Evolutionary conservation across 352 stramenopile species (phyloP).

Genomic region (Pythium brassicae): DNA sequence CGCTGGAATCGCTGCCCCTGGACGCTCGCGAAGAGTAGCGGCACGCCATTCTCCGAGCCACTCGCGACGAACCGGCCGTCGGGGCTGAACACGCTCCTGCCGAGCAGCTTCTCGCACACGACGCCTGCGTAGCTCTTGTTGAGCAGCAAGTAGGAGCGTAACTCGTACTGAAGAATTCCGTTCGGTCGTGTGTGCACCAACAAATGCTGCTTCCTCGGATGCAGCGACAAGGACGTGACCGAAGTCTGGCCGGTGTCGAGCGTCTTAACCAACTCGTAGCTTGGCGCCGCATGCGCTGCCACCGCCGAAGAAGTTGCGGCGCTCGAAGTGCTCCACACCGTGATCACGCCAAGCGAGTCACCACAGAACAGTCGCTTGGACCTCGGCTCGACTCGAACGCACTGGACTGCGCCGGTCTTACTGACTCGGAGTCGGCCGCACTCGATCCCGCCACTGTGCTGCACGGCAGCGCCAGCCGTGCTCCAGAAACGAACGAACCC

Average conservation of each 20-base stretch:
- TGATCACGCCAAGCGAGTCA: slow-evolving; percentile 39
- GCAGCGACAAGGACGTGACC: slow-evolving; percentile 53
- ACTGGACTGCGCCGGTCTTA: slow-evolving; percentile 32
- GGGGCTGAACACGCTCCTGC: slow-evolving; percentile 53
- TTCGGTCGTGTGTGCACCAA: slow-evolving; percentile 63
- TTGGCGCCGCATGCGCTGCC: neutral
- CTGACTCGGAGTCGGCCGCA: slow-evolving; percentile 16
- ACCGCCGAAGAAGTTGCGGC: neutral
- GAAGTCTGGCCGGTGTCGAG: slow-evolving; percentile 42
- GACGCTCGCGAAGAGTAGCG: slow-evolving; percentile 47
- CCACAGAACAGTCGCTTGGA: slow-evolving; percentile 51
- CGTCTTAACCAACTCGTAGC: slow-evolving; percentile 43
- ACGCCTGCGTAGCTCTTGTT: slow-evolving; percentile 67
- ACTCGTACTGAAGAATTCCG: slow-evolving; percentile 62
- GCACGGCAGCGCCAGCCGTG: neutral
- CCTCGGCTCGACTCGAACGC: slow-evolving; percentile 43
- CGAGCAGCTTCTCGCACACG: slow-evolving; percentile 34
- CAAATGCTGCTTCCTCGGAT: slow-evolving; percentile 62
- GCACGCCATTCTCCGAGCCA: slow-evolving; percentile 59
- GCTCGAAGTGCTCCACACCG: slow-evolving; percentile 29
- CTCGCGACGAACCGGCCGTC: slow-evolving; percentile 62
- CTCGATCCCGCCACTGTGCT: neutral
- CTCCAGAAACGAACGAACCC: slow-evolving; percentile 42
- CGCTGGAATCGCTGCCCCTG: slow-evolving; percentile 38
- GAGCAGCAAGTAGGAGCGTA: slow-evolving; percentile 67